Evolutionary conservation across 225 moss, liverwort and hornwort species (phyloP).

Genomic region (Pseudoscleropodium purum): DNA sequence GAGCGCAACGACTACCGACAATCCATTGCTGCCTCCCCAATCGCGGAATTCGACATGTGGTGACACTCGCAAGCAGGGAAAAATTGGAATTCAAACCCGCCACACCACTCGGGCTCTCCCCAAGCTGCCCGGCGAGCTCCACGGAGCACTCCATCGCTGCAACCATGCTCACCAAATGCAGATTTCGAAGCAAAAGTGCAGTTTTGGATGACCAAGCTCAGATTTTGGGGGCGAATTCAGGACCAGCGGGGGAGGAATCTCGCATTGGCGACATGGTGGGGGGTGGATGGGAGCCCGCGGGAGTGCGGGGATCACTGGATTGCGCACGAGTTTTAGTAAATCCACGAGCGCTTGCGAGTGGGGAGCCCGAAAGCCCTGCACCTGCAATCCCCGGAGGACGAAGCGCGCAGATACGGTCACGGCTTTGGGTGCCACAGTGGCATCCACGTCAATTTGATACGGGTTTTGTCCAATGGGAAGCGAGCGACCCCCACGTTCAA

Average conservation of each 20-base stretch:
- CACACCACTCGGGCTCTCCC: not conserved
- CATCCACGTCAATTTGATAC: not conserved
- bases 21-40: not conserved
- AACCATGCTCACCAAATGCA: not conserved
- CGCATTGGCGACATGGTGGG: not conserved
- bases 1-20: not conserved
- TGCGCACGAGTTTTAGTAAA: not conserved
- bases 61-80: not conserved
- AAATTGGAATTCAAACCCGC: not conserved
- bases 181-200: not conserved
- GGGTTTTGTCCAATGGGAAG: not conserved
- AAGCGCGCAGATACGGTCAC: not conserved
- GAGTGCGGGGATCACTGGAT: not conserved
- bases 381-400: not conserved
- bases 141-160: slow-evolving; percentile 5
- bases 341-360: not conserved
- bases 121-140: not conserved
- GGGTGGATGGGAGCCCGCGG: not conserved
- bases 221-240: not conserved
- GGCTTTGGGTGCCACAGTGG: not conserved
- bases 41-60: not conserved
- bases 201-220: not conserved
- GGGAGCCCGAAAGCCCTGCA: not conserved
- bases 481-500: not conserved
- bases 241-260: not conserved